Base-by-base conservation (phyloP, 352 stramenopile species). In the Globisporangium mamillatum region DNA sequence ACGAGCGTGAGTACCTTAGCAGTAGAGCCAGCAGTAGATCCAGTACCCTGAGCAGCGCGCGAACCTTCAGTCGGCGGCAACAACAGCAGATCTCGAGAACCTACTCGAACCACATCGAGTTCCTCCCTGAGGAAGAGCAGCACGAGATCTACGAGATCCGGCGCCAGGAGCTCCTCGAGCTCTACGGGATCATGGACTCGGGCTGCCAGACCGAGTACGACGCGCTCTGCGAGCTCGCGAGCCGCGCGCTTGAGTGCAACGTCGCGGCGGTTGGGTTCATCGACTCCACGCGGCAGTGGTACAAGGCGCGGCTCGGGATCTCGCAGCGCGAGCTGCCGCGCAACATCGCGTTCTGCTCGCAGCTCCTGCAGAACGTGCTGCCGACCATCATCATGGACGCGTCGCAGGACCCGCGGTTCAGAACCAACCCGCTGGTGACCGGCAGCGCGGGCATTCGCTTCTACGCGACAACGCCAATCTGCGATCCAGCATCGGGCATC, bases 381-480 rank as follows among this genome's bases (percentile, higher is more conserved):
- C 78, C 86, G 18, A 94, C 88, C 0, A 78, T 94, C 55, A 76
- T 98, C 22, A 82, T 89, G 59, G 91, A 99, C 69, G 82, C 84
- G 5, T 75, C 76, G 1, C 75, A 89, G 60, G 94, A 99, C 73
- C 53, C 70, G 24, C 84, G 94, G 3, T 98, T 98, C 72, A 69
- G 67, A 16, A 60, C 85, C 9, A 98, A 97, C 69, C 81, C 88
- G 41, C 76, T 98, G 9, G 93, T 98, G 12, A 95, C 80, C 0
- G 92, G 93, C 38, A 81, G 80, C 22, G 90, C 92, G 2, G 76
- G 89, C 73, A 97, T 99, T 64, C 86, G 94, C 5, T 98, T 99
- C 73, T 98, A 98, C 73, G 96, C 96, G 9, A 81, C 79, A 2
- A 79, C 79, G 7, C 84, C 86, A 0, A 86, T 94, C 63, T 87